Evolutionary conservation across 257 asterid species (phyloP).

Genomic region (Scutellaria barbata): DNA sequence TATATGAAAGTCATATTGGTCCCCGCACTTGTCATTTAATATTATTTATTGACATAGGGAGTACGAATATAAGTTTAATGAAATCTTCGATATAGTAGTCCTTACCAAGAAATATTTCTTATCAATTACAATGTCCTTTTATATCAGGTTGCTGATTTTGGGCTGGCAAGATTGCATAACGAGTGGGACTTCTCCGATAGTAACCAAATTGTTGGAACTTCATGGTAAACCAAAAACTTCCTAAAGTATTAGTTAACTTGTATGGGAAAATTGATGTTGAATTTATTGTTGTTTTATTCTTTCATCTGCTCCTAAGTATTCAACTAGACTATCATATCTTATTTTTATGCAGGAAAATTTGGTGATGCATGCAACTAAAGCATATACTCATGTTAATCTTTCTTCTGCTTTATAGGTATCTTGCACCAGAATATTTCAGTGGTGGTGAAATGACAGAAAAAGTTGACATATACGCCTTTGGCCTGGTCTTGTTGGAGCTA

Average conservation of each 20-base stretch:
- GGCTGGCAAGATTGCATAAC: slow-evolving; percentile 73
- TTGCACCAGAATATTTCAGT: slow-evolving; percentile 74
- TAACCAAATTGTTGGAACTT: slow-evolving; percentile 59
- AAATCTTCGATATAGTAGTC: not conserved
- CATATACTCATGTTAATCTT: not conserved
- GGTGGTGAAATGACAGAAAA: slow-evolving; percentile 68
- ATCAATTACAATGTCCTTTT: slow-evolving; percentile 21
- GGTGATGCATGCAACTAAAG: not conserved
- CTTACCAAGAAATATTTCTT: not conserved
- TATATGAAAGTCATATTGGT: not conserved
- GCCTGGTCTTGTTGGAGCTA: slow-evolving; percentile 72
- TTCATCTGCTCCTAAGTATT: not conserved
- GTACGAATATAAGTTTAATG: not conserved
- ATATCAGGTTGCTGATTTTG: slow-evolving; percentile 85
- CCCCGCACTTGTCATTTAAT: not conserved
- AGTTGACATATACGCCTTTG: slow-evolving; percentile 84
- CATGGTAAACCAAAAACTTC: slow-evolving; percentile 51
- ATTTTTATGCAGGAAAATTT: too few species aligned
- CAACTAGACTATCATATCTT: slow-evolving; percentile 5
- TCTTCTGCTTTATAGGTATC: slow-evolving; percentile 50
- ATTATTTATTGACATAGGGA: not conserved
- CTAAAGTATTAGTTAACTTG: not conserved
- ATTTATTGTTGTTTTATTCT: not conserved
- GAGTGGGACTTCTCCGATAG: slow-evolving; percentile 63
- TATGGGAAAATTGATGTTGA: not conserved